Base-by-base conservation (phyloP, 2,329 filamentous ascomycete species). In the Fusarium kyushuense region DNA sequence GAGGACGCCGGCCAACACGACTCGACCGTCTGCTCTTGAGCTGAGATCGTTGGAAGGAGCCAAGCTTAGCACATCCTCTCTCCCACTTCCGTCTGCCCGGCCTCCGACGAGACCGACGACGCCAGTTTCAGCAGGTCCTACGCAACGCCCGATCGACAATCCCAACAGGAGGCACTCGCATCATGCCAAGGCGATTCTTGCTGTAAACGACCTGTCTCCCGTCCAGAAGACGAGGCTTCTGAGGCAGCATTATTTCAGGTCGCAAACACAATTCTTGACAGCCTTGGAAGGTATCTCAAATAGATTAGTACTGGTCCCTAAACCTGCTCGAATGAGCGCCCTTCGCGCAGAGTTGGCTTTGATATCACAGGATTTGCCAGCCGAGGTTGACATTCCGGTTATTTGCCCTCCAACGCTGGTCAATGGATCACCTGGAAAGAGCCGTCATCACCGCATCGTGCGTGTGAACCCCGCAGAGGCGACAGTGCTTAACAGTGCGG, bases 261-360 rank as follows among this genome's bases (percentile, higher is more conserved):
- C 89, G 63, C 87, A 96, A 78, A 94, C 92, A 1, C 90, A 93
- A 70, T 94, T 96, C 74, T 76, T 96, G 63, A 91, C 89, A 5
- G 92, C 92, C 2, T 84, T 96, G 17, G 92, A 95, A 76, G 90
- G 92, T 69, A 95, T 96, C 54, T 96, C 92, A 4, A 94, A 93
- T 75, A 89, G 92, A n/a, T 81, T 96, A 43, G 91, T 96, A 8
- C 85, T 91, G 54, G 92, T 96, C 7, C 92, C 92, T 3, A 96
- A 96, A 76, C 88, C 90, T 33, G 92, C 92, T 40, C 88, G 92
- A 32, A 84, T 96, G 71, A 96, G 92, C 77, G 92, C 93, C 41
- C 81, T 96, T 45, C 87, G 92, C 58, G 93, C 92, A 4, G 92
- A 96, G 78, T 83, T 96, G 63, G 92, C 92, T 16, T 83, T 96